Conservation (phyloP, 1,284 basidiomycete species). For the Ceratobasidium sp. region DNA sequence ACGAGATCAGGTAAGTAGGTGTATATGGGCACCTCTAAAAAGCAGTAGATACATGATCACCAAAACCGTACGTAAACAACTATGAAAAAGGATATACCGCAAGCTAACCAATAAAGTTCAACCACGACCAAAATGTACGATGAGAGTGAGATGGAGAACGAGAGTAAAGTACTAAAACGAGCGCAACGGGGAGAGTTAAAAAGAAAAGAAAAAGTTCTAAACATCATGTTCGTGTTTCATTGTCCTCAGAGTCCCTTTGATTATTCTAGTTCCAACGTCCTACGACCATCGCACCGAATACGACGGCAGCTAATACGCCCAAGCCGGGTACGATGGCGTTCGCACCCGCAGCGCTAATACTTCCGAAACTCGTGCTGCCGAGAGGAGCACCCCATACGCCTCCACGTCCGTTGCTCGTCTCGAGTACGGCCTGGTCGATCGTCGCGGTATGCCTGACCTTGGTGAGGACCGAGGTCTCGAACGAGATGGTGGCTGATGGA, state of each 20-base stretch:
- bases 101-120: not conserved
- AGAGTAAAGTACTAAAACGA: not conserved
- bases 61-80: no score
- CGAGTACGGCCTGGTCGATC: slow-evolving; percentile 51
- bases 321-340: not conserved
- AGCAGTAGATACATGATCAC: not conserved
- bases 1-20: not conserved
- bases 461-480: slow-evolving; percentile 62
- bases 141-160: not conserved
- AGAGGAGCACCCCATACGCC: slow-evolving; percentile 20
- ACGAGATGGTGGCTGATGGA: slow-evolving; percentile 33
- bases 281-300: not conserved
- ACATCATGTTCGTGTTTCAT: slow-evolving; percentile 4
- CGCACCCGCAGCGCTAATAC: not conserved
- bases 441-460: slow-evolving; percentile 56
- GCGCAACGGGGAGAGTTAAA: not conserved
- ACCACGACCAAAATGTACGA: not conserved
- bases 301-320: slow-evolving; percentile 10
- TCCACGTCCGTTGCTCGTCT: slow-evolving; percentile 55
- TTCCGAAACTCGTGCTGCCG: slow-evolving; percentile 36
- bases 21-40: slow-evolving; percentile 1
- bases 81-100: no score
- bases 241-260: slow-evolving; percentile 2
- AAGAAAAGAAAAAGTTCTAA: not conserved
- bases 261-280: not conserved